phyloP scores from a whole-genome alignment of 106 monocot species.

The Allium fistulosum region DNA sequence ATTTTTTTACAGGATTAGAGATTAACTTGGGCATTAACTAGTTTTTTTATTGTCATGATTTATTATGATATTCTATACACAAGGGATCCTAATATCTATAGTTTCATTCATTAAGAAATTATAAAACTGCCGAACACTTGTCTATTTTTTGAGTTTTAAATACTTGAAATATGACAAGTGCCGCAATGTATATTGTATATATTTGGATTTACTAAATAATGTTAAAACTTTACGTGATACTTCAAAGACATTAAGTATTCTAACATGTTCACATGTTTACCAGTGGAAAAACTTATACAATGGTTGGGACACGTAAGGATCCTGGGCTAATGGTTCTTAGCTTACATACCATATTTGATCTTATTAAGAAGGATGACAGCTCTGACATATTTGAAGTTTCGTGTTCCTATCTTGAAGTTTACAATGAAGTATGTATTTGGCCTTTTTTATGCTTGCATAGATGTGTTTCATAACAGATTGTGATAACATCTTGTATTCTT shows the following conservation, averaged over 20 bases:
- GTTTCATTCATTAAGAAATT: too few relatives aligned
- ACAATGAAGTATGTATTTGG: constrained; percentile 69
- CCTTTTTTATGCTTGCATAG: neutral
- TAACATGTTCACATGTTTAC: constrained; percentile 7
- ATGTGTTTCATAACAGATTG: neutral
- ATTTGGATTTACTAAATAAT: too few relatives aligned
- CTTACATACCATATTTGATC: constrained; percentile 92
- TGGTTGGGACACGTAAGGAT: constrained; percentile 90
- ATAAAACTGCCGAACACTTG: too few relatives aligned
- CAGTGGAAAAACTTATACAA: constrained; percentile 99
- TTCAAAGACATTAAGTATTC: neutral
- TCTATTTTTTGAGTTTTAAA: too few relatives aligned
- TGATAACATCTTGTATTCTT: constrained; percentile 9
- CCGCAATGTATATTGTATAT: too few relatives aligned
- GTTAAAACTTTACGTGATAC: neutral
- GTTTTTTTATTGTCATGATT: too few relatives aligned
- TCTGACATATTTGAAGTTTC: constrained; percentile 88
- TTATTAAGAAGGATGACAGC: constrained; percentile 69
- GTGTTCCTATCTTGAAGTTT: constrained; percentile 98
- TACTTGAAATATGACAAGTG: too few relatives aligned
- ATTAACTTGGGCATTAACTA: too few relatives aligned
- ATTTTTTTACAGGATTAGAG: too few relatives aligned
- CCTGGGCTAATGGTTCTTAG: constrained; percentile 99
- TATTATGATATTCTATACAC: too few relatives aligned
- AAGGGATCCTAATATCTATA: too few relatives aligned